Evolutionary conservation across 768 basidiomycete genomes (phyloP).

Genomic region (Rhodotorula paludigena): DNA sequence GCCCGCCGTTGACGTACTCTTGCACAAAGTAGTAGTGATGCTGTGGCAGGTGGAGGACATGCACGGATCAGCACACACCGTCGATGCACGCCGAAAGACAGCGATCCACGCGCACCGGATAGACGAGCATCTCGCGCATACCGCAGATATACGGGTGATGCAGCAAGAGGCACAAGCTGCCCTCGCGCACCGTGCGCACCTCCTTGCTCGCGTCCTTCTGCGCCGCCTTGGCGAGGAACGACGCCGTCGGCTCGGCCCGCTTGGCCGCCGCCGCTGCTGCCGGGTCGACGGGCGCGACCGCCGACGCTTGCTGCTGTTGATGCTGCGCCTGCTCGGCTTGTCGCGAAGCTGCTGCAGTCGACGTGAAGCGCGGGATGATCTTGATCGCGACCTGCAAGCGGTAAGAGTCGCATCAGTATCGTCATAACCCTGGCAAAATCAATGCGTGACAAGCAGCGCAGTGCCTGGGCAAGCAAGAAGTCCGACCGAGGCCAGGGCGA

Average conservation of each 20-base stretch:
- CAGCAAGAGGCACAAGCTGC: conserved; percentile 85
- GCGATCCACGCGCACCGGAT: not conserved
- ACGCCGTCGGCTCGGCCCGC: conserved; percentile 50
- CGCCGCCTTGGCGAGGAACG: conserved; percentile 65
- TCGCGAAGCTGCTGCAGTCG: conserved; percentile 55
- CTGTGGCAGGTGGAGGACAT: not conserved
- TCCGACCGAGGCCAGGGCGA: conserved; percentile 16
- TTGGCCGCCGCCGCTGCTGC: conserved; percentile 9
- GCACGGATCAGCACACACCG: not conserved
- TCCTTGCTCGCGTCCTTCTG: conserved; percentile 94
- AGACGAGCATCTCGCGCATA: conserved; percentile 97
- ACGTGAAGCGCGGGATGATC: conserved; percentile 83
- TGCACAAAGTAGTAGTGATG: conserved; percentile 99
- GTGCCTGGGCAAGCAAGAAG: too few species aligned
- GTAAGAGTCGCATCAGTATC: not conserved
- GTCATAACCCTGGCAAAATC: too few species aligned
- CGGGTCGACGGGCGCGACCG: not conserved
- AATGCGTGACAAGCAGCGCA: too few species aligned
- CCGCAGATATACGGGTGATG: conserved; percentile 99
- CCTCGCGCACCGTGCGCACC: conserved; percentile 90
- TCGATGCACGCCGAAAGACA: not conserved
- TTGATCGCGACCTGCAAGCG: conserved; percentile 83
- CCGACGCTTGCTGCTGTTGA: not conserved
- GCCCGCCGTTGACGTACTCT: conserved; percentile 97
- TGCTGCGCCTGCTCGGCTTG: conserved; percentile 1